Base-by-base conservation (phyloP, 306 rosid species). In the Urtica urens region DNA sequence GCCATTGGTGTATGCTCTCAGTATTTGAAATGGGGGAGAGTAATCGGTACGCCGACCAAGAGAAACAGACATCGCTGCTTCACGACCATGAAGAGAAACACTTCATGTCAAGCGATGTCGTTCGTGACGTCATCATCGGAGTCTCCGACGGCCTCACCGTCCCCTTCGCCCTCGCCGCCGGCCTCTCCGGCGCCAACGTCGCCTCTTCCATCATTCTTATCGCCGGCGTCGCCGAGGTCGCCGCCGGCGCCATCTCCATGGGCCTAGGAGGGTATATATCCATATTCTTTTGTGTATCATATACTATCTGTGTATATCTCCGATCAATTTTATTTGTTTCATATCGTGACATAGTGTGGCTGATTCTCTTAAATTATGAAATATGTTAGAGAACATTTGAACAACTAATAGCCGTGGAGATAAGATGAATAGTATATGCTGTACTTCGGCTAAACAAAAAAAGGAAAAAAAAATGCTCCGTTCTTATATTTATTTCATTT, bases 221-320 rank as follows among this genome's bases (percentile, higher is more conserved):
- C 23, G 79, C 79, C 2, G 79, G 79, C 27, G 18, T 68, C 40
- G 79, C 79, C 24, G 79, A 73, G 48, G 79, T 73, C 50, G 74
- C 72, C 2, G 79, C 79, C 18, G 79, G 79, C 26, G 74, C 79
- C 23, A 68, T 73, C 62, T 73, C 79, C 15, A 73, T 73, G 79
- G 79, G 79, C 4, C 79, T 73, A 17, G 79, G 96, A 49, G 96
- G 96, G 95, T 87, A 74, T 1, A 10, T 42, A 2, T 35, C 2
- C 16, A 6, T 40, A 40, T n/a, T 40, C 15, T 17, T 1, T 18
- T 2, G 15, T 4, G 3, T 11, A 3, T 5, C 1, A 22, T 10
- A 38, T 22, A n/a, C n/a, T n/a, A n/a, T n/a, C n/a, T n/a, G n/a
- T n/a, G n/a, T n/a, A n/a, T n/a, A n/a, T n/a, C n/a, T n/a, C n/a